phyloP scores from a whole-genome alignment of 192 early-diverging fungal species.

The Phycomyces blakesleeanus region DNA sequence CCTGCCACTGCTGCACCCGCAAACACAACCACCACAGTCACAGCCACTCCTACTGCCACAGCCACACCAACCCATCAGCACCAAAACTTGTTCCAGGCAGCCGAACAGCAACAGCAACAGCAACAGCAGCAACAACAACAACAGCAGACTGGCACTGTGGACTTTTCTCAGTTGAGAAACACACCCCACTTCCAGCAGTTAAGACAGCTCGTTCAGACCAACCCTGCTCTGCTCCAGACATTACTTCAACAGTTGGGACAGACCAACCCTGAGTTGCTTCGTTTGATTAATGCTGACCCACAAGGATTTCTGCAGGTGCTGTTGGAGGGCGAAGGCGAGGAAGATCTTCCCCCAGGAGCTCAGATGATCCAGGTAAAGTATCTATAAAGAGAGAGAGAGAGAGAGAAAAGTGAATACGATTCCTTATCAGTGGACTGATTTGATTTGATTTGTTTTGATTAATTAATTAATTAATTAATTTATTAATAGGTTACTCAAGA shows the following conservation, averaged over 20 bases:
- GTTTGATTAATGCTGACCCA: slow-evolving; percentile 73
- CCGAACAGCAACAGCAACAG: slow-evolving; percentile 43
- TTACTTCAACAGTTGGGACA: slow-evolving; percentile 80
- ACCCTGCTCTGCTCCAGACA: slow-evolving; percentile 84
- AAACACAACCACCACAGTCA: not conserved
- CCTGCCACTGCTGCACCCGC: slow-evolving; percentile 20
- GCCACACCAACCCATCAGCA: slow-evolving; percentile 23
- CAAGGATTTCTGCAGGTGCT: slow-evolving; percentile 79
- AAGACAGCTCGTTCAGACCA: slow-evolving; percentile 77
- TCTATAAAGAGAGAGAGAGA: too few species aligned
- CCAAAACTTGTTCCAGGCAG: slow-evolving; percentile 61
- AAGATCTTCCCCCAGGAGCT: slow-evolving; percentile 40
- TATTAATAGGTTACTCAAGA: slow-evolving; percentile 55
- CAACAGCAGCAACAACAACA: slow-evolving; percentile 26
- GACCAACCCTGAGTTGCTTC: slow-evolving; percentile 80
- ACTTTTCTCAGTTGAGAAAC: slow-evolving; percentile 59
- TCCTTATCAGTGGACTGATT: too few species aligned
- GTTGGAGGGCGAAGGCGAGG: slow-evolving; percentile 57
- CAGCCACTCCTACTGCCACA: not conserved
- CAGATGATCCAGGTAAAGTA: slow-evolving; percentile 73
- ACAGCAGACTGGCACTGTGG: slow-evolving; percentile 40
- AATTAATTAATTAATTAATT: not conserved
- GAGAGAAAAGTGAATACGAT: too few species aligned
- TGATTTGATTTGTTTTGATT: too few species aligned
- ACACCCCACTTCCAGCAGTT: slow-evolving; percentile 91